Evolutionary conservation across 2,329 filamentous ascomycete species (phyloP).

Genomic region (Pseudogymnoascus sp.): DNA sequence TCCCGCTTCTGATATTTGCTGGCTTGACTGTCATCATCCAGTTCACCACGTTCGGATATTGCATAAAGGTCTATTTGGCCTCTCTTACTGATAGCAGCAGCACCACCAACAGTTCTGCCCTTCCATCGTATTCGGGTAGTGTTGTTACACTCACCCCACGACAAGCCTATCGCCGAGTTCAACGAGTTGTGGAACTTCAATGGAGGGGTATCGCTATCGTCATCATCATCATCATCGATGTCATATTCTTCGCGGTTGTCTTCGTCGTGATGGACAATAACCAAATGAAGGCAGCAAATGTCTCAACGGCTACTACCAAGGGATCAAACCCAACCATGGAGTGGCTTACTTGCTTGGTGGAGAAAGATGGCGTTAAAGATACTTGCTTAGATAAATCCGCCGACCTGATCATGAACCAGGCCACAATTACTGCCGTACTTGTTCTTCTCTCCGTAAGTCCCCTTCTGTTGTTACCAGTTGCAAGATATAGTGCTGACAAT

Average conservation of each 20-base stretch:
- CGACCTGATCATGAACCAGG: slow-evolving; percentile 60
- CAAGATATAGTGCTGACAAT: slow-evolving; percentile 20
- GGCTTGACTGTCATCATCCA: slow-evolving; percentile 71
- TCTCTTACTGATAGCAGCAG: slow-evolving; percentile 66
- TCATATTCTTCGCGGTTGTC: slow-evolving; percentile 86
- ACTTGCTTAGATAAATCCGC: slow-evolving; percentile 55
- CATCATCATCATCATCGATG: slow-evolving; percentile 79
- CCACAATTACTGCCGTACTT: slow-evolving; percentile 72
- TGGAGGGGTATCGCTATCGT: slow-evolving; percentile 92
- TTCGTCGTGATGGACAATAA: slow-evolving; percentile 83
- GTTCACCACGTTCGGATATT: slow-evolving; percentile 80
- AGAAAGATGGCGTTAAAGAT: slow-evolving; percentile 49
- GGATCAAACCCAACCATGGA: slow-evolving; percentile 24
- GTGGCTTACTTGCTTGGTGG: slow-evolving; percentile 67
- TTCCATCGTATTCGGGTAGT: slow-evolving; percentile 70
- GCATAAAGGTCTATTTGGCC: slow-evolving; percentile 86
- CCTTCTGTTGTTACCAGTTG: slow-evolving; percentile 9
- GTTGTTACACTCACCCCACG: slow-evolving; percentile 66
- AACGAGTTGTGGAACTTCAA: slow-evolving; percentile 80
- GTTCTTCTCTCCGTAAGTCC: slow-evolving; percentile 67
- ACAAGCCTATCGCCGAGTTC: slow-evolving; percentile 79
- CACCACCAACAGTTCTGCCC: slow-evolving; percentile 60
- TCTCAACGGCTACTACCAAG: slow-evolving; percentile 23
- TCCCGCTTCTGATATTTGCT: slow-evolving; percentile 72
- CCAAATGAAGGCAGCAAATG: slow-evolving; percentile 48